Evolutionary conservation across 305 asterid genomes (phyloP).

Genomic region (Rubia balearica): DNA sequence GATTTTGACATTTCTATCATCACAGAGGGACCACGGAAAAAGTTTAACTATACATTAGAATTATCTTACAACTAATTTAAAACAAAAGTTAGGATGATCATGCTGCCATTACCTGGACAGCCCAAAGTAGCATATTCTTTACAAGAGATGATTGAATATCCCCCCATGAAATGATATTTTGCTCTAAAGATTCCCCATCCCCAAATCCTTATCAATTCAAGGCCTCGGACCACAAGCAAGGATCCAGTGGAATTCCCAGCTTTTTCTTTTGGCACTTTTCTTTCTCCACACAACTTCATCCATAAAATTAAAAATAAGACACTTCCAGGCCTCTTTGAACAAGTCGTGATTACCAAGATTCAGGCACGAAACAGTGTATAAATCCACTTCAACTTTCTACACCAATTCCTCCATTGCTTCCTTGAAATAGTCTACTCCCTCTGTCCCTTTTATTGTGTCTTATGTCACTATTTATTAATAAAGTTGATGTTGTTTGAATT

Average conservation of each 20-base stretch:
- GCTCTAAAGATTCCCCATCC: background rate
- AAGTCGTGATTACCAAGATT: background rate
- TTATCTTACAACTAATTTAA: constrained; percentile 6
- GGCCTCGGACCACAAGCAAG: background rate
- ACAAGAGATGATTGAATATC: constrained; percentile 12
- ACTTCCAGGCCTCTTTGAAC: constrained; percentile 10
- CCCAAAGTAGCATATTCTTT: constrained; percentile 8
- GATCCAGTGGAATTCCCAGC: background rate
- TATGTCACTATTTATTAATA: too few species aligned
- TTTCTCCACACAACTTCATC: background rate
- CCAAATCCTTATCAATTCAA: background rate
- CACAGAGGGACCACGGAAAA: constrained; percentile 4
- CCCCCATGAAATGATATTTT: constrained; percentile 2
- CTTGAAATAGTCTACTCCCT: background rate
- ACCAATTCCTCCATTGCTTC: background rate
- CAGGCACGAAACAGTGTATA: background rate
- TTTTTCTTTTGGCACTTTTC: background rate
- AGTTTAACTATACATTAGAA: background rate
- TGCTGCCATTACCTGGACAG: constrained; percentile 5
- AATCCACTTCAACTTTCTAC: background rate
- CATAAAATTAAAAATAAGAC: background rate
- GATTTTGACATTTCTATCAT: constrained; percentile 20
- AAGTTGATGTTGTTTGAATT: too few species aligned
- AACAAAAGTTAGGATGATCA: background rate
- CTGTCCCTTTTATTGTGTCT: too few species aligned